Percentiles rank a stretch among this genome's conserved stretches.
Conservation (phyloP, 163 green algal species). For the Prototheca stagnorum region DNA sequence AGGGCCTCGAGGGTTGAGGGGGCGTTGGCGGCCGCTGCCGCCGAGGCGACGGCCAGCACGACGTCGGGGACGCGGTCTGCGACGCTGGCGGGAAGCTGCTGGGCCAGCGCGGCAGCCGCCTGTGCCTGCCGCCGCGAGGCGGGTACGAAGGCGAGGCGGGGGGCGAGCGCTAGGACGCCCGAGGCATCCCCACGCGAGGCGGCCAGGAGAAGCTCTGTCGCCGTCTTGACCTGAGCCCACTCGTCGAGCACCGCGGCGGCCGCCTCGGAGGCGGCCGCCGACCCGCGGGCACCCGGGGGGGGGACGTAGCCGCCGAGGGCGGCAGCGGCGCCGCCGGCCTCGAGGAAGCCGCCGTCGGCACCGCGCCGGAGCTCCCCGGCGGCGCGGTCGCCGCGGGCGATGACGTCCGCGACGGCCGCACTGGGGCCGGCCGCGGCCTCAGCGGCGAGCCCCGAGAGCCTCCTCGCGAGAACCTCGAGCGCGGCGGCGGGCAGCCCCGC, state of each 20-base stretch:
- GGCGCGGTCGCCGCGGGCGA: neutral
- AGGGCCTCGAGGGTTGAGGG: slow-evolving; percentile 25
- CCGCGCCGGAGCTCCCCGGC: neutral
- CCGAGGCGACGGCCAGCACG: slow-evolving; percentile 8
- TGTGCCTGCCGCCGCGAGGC: slow-evolving; percentile 35
- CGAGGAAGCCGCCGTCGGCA: neutral
- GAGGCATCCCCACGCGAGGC: neutral
- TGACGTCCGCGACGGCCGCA: neutral
- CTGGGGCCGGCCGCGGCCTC: slow-evolving; percentile 11
- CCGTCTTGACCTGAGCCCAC: slow-evolving; percentile 33
- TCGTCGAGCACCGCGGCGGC: slow-evolving; percentile 35
- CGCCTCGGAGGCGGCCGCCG: slow-evolving; percentile 1
- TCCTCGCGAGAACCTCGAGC: too few species aligned
- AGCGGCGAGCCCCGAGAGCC: neutral
- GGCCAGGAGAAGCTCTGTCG: neutral
- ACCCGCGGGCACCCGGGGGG: neutral
- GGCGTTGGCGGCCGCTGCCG: slow-evolving; percentile 15
- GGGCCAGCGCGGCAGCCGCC: slow-evolving; percentile 17
- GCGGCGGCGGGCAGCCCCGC: too few species aligned
- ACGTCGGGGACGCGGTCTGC: slow-evolving; percentile 26
- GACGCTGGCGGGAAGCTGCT: slow-evolving; percentile 32
- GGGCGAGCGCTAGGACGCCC: slow-evolving; percentile 26
- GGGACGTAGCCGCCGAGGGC: neutral
- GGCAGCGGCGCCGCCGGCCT: neutral
- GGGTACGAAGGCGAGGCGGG: slow-evolving; percentile 46